Conservation (phyloP, 208 protist genomes). For the Blastocrithidia nonstop region DNA sequence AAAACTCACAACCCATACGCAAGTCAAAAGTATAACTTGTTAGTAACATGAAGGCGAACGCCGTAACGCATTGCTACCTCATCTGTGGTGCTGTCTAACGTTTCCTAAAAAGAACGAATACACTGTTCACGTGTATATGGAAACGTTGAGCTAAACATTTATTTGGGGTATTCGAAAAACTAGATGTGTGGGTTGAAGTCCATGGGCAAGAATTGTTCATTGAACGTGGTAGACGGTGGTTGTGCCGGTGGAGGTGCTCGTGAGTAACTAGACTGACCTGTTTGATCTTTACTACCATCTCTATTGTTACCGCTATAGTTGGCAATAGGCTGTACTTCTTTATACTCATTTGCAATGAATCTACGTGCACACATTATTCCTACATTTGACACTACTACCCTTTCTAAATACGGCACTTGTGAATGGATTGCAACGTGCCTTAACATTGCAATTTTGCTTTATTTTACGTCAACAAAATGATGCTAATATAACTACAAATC, state of each 20-base stretch:
- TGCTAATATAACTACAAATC: no score
- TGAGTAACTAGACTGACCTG: not conserved
- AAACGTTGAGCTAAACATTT: slow-evolving; percentile 81
- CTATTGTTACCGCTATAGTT: not conserved
- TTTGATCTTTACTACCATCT: not conserved
- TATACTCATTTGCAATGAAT: slow-evolving; percentile 33
- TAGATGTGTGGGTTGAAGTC: slow-evolving; percentile 88
- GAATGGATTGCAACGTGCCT: no score
- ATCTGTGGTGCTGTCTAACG: slow-evolving; percentile 79
- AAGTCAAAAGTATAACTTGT: slow-evolving; percentile 77
- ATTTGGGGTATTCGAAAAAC: slow-evolving; percentile 85
- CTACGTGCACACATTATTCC: slow-evolving; percentile 4
- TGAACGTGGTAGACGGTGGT: slow-evolving; percentile 54
- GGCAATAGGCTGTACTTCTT: slow-evolving; percentile 13
- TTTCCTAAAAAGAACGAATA: slow-evolving; percentile 82
- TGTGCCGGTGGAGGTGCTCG: slow-evolving; percentile 16
- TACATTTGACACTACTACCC: no score
- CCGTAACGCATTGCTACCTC: slow-evolving; percentile 83
- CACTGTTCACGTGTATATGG: slow-evolving; percentile 82
- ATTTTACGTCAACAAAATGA: no score
- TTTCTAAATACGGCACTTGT: no score
- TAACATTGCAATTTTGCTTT: no score
- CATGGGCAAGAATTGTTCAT: slow-evolving; percentile 74
- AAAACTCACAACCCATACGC: slow-evolving; percentile 72
- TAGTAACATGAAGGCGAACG: slow-evolving; percentile 73